These are phyloP conservation scores for Pharnaceum exiguum DNA, from an alignment of 148 eudicot genomes.

Conservation along the genomic window DNA sequence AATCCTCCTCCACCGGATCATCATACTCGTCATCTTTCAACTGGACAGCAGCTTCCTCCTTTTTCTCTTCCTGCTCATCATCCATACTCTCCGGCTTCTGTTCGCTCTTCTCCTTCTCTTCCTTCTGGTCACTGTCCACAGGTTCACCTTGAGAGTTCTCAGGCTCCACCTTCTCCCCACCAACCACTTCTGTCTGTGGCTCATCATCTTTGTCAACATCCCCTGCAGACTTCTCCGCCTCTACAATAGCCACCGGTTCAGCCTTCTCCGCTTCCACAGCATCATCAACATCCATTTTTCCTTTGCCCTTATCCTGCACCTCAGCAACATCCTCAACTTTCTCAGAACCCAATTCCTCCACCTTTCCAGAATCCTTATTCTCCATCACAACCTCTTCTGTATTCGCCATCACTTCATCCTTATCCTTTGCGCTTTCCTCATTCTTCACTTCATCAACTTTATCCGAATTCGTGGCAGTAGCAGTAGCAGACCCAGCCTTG, in stretches of 20 bases:
- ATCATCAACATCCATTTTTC: slow-evolving; percentile 23
- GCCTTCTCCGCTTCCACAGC: slow-evolving; percentile 1
- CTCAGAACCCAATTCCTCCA: slow-evolving; percentile 20
- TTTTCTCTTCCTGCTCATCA: slow-evolving; percentile 19
- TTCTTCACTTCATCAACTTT: slow-evolving; percentile 24
- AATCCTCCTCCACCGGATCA: slow-evolving; percentile 37
- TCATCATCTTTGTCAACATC: not conserved
- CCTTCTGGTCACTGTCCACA: slow-evolving; percentile 14
- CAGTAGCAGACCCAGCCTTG: slow-evolving; percentile 27
- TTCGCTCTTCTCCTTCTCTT: slow-evolving; percentile 5
- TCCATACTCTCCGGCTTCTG: slow-evolving; percentile 23
- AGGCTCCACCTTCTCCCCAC: slow-evolving; percentile 18
- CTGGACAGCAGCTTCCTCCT: slow-evolving; percentile 23
- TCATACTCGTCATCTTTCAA: slow-evolving; percentile 27
- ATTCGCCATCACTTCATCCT: slow-evolving; percentile 17
- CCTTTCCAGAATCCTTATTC: slow-evolving; percentile 18
- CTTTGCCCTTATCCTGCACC: slow-evolving; percentile 25
- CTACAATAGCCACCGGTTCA: slow-evolving; percentile 7
- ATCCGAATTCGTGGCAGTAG: slow-evolving; percentile 17
- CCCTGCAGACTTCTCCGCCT: slow-evolving; percentile 11
- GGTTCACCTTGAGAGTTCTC: slow-evolving; percentile 11
- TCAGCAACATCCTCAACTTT: slow-evolving; percentile 15
- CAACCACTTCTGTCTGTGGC: slow-evolving; percentile 20
- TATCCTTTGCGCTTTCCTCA: slow-evolving; percentile 24
- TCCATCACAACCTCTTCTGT: slow-evolving; percentile 19